phyloP scores from a whole-genome alignment of 116 monocot species.

The Trichopus zeylanicus region DNA sequence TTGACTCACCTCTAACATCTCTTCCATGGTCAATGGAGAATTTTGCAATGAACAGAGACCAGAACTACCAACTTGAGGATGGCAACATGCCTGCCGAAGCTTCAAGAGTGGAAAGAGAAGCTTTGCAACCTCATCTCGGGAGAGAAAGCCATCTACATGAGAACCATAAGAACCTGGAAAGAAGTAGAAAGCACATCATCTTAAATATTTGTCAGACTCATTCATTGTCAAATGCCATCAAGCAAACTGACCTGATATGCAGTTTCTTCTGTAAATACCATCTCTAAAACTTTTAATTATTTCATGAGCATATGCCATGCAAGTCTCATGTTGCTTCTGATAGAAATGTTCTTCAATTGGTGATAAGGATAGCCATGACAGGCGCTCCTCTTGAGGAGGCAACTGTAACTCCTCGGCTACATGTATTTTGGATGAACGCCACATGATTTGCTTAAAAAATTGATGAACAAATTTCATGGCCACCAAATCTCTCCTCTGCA shows the following conservation, averaged over 20 bases:
- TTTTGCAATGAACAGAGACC: slow-evolving; percentile 87
- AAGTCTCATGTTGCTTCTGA: slow-evolving; percentile 88
- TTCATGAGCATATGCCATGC: slow-evolving; percentile 61
- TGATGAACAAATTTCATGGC: slow-evolving; percentile 79
- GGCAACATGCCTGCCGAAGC: slow-evolving; percentile 98
- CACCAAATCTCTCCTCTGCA: slow-evolving; percentile 52
- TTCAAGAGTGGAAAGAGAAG: slow-evolving; percentile 76
- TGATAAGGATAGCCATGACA: slow-evolving; percentile 77
- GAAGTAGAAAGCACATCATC: neutral
- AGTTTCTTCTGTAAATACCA: slow-evolving; percentile 15
- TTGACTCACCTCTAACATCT: slow-evolving; percentile 71
- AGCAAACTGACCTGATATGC: slow-evolving; percentile 14
- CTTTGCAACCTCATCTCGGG: slow-evolving; percentile 59
- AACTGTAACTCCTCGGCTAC: slow-evolving; percentile 80
- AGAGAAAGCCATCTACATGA: slow-evolving; percentile 43
- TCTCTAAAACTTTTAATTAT: slow-evolving; percentile 59
- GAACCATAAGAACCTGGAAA: slow-evolving; percentile 39
- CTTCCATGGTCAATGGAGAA: slow-evolving; percentile 96
- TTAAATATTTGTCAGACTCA: neutral
- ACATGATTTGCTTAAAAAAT: slow-evolving; percentile 85
- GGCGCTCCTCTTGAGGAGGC: slow-evolving; percentile 76
- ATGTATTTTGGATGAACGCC: slow-evolving; percentile 95
- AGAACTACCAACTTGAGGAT: slow-evolving; percentile 98
- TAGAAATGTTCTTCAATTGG: slow-evolving; percentile 98
- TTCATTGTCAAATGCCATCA: neutral